Percentiles rank a stretch among this genome's conserved stretches.
phyloP scores from a whole-genome alignment of 805 yeast genomes.

The Maudiozyma barnettii region DNA sequence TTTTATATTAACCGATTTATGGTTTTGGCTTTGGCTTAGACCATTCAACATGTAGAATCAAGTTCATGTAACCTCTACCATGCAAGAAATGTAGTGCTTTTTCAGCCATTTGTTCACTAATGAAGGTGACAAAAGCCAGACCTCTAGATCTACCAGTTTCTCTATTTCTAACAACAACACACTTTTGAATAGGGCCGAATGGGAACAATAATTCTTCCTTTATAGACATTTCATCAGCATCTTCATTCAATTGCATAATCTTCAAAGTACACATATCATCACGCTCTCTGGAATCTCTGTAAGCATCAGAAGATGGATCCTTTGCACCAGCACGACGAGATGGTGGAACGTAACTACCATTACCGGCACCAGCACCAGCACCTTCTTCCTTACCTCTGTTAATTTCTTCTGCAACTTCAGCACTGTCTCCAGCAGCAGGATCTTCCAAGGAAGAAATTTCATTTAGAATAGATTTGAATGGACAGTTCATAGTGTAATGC shows the following conservation, averaged over 20 bases:
- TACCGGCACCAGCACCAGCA: conserved; percentile 30
- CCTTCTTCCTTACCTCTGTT: conserved; percentile 23
- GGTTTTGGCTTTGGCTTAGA: conserved; percentile 35
- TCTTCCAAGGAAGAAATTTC: conserved; percentile 36
- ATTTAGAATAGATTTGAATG: conserved; percentile 79
- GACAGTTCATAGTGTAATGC: conserved; percentile 93
- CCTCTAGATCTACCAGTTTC: conserved; percentile 94
- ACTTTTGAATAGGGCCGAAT: conserved; percentile 63
- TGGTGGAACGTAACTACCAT: conserved; percentile 52
- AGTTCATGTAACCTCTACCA: conserved; percentile 86
- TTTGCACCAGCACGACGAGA: conserved; percentile 36
- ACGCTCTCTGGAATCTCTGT: conserved; percentile 45
- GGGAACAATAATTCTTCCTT: conserved; percentile 59
- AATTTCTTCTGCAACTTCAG: conserved; percentile 26
- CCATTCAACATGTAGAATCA: conserved; percentile 65
- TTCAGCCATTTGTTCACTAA: conserved; percentile 59
- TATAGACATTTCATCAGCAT: conserved; percentile 73
- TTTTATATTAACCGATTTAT: not conserved
- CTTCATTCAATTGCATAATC: conserved; percentile 81
- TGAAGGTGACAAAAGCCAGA: conserved; percentile 84
- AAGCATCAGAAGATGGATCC: conserved; percentile 34
- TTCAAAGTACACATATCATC: conserved; percentile 84
- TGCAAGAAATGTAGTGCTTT: conserved; percentile 65
- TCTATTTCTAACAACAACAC: conserved; percentile 77
- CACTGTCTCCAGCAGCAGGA: conserved; percentile 24